A percentile compares a stretch with the other conserved stretches of the same genome.
Evolutionary conservation across 768 basidiomycete species (phyloP).

Genomic region (Cubamyces lactineus): DNA sequence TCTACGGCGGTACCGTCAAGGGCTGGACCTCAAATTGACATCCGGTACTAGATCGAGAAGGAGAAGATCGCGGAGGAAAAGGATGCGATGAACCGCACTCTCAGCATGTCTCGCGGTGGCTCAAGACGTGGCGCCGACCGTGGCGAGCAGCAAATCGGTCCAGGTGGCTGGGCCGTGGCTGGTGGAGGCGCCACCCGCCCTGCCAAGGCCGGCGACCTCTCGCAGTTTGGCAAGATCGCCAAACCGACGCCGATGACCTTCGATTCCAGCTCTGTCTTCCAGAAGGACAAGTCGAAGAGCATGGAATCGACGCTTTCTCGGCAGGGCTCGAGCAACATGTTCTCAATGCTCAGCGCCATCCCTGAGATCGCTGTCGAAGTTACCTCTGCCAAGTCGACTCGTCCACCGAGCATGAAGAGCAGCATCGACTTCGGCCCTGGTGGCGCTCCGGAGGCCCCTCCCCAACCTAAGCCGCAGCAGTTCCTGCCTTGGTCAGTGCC

Average conservation of each 20-base stretch:
- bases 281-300: constrained; percentile 61
- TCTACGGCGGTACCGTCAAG: not conserved
- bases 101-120: constrained; percentile 87
- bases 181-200: constrained; percentile 44
- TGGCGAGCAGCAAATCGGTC: constrained; percentile 57
- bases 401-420: constrained; percentile 52
- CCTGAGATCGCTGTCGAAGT: constrained; percentile 58
- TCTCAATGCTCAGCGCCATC: constrained; percentile 77
- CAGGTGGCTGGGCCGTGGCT: constrained; percentile 90
- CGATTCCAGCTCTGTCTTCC: constrained; percentile 85
- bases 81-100: constrained; percentile 58
- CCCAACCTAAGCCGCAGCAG: constrained; percentile 70
- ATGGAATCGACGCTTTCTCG: constrained; percentile 75
- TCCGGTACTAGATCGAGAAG: constrained; percentile 67
- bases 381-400: constrained; percentile 51
- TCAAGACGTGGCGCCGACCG: constrained; percentile 85
- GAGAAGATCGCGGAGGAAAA: constrained; percentile 89
- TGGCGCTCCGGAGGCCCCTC: constrained; percentile 48
- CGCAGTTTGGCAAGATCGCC: constrained; percentile 86
- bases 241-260: constrained; percentile 70
- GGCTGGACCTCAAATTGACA: constrained; percentile 7
- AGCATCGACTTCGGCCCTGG: constrained; percentile 52
- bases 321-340: constrained; percentile 86
- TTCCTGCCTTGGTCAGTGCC: constrained; percentile 82
- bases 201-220: constrained; percentile 83